These are phyloP conservation scores for Phalaenopsis aphrodite DNA, from an alignment of 106 monocot genomes.

Conservation along the genomic window DNA sequence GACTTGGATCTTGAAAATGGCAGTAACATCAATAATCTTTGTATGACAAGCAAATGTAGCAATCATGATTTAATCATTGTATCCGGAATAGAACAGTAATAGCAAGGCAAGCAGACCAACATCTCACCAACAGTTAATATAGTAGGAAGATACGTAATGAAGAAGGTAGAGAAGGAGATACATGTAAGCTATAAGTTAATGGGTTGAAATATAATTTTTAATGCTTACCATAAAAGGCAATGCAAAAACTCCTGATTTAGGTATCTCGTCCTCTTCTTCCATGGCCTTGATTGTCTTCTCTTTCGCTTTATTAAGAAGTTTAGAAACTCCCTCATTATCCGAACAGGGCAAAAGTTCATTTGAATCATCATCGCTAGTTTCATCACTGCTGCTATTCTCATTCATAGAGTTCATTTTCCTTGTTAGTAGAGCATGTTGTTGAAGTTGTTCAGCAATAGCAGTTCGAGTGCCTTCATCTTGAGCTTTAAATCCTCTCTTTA, in stretches of 20 bases:
- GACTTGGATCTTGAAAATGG: background rate
- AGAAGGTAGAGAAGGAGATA: background rate
- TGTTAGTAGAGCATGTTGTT: slow-evolving; percentile 62
- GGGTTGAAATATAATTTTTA: background rate
- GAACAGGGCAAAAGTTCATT: slow-evolving; percentile 21
- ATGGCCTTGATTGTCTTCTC: slow-evolving; percentile 51
- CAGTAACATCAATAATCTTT: background rate
- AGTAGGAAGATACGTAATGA: background rate
- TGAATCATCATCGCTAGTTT: slow-evolving; percentile 51
- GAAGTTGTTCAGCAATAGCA: slow-evolving; percentile 87
- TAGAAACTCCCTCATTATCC: slow-evolving; percentile 30
- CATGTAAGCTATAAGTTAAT: background rate
- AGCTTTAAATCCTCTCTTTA: slow-evolving; percentile 66
- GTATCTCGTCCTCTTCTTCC: slow-evolving; percentile 59
- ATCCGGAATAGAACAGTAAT: background rate
- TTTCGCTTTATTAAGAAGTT: slow-evolving; percentile 62
- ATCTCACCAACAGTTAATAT: background rate
- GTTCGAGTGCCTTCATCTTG: slow-evolving; percentile 94
- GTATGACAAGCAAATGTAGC: background rate
- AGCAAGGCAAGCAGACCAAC: background rate
- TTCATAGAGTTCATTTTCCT: slow-evolving; percentile 89
- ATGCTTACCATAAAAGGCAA: slow-evolving; percentile 91
- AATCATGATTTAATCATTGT: background rate
- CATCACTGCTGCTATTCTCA: slow-evolving; percentile 60
- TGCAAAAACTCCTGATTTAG: slow-evolving; percentile 60